These are phyloP conservation scores for Tolypocladium guangdongense DNA, from an alignment of 2,329 filamentous ascomycete genomes.

Conservation along the genomic window DNA sequence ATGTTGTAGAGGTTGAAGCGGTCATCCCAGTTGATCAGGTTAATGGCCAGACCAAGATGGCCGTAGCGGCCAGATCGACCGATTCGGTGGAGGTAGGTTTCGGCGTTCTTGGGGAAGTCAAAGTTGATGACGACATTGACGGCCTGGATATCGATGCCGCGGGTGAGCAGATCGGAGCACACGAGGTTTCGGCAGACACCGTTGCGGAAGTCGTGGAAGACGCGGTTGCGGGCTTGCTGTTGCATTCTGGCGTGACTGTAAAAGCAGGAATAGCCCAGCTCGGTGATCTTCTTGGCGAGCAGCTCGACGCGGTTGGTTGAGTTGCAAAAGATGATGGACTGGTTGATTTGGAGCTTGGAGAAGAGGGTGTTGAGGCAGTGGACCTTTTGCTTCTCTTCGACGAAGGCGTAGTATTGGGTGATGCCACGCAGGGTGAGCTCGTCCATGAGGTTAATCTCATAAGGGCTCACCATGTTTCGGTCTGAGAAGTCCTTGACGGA, in stretches of 20 bases:
- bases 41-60: conserved; percentile 94
- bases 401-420: conserved; percentile 98
- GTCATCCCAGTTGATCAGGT: conserved; percentile 99
- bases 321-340: conserved; percentile 99
- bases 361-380: conserved; percentile 98
- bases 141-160: conserved; percentile 98
- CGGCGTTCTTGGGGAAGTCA: conserved; percentile 98
- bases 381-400: conserved; percentile 98
- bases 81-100: conserved; percentile 97
- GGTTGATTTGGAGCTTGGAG: conserved; percentile 98
- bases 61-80: conserved; percentile 95
- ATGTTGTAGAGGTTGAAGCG: conserved; percentile 98
- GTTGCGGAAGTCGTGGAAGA: conserved; percentile 98
- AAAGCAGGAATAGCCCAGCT: conserved; percentile 97
- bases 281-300: conserved; percentile 97
- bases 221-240: conserved; percentile 90
- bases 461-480: conserved; percentile 92
- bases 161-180: conserved; percentile 92
- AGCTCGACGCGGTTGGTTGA: conserved; percentile 97
- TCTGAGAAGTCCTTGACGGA: conserved; percentile 98
- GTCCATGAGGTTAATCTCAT: conserved; percentile 99
- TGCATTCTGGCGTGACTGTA: conserved; percentile 99
- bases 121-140: conserved; percentile 99
- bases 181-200: conserved; percentile 96
- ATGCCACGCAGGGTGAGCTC: conserved; percentile 96